Base-by-base conservation (phyloP, 495 filamentous ascomycete genomes). In the Viridothelium virens region DNA sequence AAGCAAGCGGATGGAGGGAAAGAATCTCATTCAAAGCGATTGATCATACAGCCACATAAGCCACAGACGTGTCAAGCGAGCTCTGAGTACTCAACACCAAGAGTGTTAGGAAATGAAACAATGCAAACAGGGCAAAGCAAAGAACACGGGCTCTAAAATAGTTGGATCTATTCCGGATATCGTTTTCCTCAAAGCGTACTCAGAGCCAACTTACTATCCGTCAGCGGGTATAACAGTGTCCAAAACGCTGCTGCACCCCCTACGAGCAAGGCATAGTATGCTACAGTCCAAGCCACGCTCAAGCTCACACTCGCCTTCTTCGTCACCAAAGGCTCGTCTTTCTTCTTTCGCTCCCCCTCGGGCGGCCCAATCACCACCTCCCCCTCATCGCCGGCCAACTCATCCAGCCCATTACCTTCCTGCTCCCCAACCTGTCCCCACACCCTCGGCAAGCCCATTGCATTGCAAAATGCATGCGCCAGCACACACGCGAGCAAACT, bases 401-500 rank as follows among this genome's bases (percentile, higher is more conserved):
- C 74, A 9, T 70, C 74, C 6, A 77, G 69, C 41, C 74, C 71
- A 31, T 59, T 63, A 74, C 68, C 53, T 0, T 76, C 75, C 69
- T 86, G 82, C 0, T 92, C 85, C 1, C 86, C 82, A 1, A 96
- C 85, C 3, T 85, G 80, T 0, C 92, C 91, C 89, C 89, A 96
- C 25, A 97, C 72, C 11, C 89, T 81, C n/a, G 95, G 94, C 67
- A 97, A 72, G 2, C 94, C 93, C 81, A 89, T 86, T 82, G 85
- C 90, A 72, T 98, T 98, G 77, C 94, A 97, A 77, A 97, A 96
- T 10, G 85, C 83, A 73, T 98, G 94, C 10, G 87, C 87, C 11
- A 87, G 70, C 50, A 92, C 87, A 12, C 86, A 85, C 9, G 89
- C 87, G 56, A 83, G 77, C 44, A 96, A 71, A 31, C 87, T 94